Evolutionary conservation across 2,329 filamentous ascomycete species (phyloP).

Genomic region (Aspergillus sp.): DNA sequence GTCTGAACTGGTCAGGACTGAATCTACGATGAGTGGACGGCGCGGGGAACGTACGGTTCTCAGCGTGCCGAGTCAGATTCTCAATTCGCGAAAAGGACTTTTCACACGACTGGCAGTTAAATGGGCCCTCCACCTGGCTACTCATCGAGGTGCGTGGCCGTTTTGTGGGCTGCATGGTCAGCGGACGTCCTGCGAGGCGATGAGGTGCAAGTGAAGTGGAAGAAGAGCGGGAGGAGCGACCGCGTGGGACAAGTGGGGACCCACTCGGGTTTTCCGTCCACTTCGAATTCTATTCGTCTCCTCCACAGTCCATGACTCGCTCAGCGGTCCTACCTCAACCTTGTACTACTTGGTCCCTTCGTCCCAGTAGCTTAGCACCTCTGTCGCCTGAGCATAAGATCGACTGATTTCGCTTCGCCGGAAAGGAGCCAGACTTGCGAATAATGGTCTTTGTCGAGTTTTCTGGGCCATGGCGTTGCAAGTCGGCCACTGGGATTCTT

Average conservation of each 20-base stretch:
- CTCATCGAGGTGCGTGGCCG: not conserved
- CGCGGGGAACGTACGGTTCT: constrained; percentile 11
- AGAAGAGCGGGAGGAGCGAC: not conserved
- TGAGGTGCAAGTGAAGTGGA: not conserved
- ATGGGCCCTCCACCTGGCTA: not conserved
- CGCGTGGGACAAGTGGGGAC: too few species aligned
- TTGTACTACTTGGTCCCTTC: not conserved
- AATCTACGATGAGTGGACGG: not conserved
- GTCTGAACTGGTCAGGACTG: not conserved
- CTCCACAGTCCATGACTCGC: not conserved
- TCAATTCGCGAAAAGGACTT: constrained; percentile 19
- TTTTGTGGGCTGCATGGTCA: not conserved
- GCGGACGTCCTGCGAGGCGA: too few species aligned
- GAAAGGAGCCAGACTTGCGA: too few species aligned
- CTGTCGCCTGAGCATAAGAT: not conserved
- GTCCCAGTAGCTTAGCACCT: constrained; percentile 9
- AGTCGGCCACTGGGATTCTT: constrained; percentile 70
- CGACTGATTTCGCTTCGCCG: constrained; percentile 14
- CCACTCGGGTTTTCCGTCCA: too few species aligned
- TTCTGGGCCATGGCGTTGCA: constrained; percentile 65
- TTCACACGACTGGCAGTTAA: constrained; percentile 6
- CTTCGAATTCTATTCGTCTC: not conserved
- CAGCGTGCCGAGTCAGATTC: constrained; percentile 18
- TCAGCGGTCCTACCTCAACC: not conserved
- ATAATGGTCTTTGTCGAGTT: constrained; percentile 67